Evolutionary conservation across 345 rosid genomes (phyloP).

Genomic region (Salix brachista): DNA sequence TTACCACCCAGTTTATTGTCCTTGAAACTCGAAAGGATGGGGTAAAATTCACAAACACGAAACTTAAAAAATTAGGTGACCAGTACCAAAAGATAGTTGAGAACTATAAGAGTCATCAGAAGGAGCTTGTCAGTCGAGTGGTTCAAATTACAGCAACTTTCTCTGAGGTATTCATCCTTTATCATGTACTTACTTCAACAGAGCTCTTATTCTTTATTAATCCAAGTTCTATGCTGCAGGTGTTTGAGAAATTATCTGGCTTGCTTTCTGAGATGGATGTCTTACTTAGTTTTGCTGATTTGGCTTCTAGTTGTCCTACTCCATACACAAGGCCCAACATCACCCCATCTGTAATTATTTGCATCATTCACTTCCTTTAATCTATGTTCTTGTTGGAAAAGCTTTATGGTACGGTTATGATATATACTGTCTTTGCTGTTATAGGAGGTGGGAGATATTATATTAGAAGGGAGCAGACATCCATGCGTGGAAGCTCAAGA

Average conservation of each 20-base stretch:
- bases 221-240: slow-evolving; percentile 44
- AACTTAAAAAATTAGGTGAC: slow-evolving; percentile 88
- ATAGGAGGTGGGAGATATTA: slow-evolving; percentile 79
- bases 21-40: slow-evolving; percentile 99
- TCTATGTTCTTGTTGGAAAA: slow-evolving; percentile 8
- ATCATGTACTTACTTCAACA: neutral
- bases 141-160: slow-evolving; percentile 76
- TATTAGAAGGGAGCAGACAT: slow-evolving; percentile 89
- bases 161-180: slow-evolving; percentile 58
- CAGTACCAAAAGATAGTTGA: slow-evolving; percentile 83
- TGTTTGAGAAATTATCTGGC: slow-evolving; percentile 67
- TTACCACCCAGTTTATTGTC: slow-evolving; percentile 75
- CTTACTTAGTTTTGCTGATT: slow-evolving; percentile 90
- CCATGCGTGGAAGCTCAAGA: slow-evolving; percentile 99
- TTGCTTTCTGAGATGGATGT: slow-evolving; percentile 89
- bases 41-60: slow-evolving; percentile 90
- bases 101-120: slow-evolving; percentile 73
- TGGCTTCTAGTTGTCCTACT: slow-evolving; percentile 88
- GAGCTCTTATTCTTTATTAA: slow-evolving; percentile 8
- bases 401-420: neutral
- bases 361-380: slow-evolving; percentile 9
- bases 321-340: slow-evolving; percentile 89
- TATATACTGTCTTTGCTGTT: slow-evolving; percentile 9
- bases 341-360: slow-evolving; percentile 56
- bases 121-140: slow-evolving; percentile 74